Base-by-base conservation (phyloP, 2,329 filamentous ascomycete species). In the Arachnomyces sp. region DNA sequence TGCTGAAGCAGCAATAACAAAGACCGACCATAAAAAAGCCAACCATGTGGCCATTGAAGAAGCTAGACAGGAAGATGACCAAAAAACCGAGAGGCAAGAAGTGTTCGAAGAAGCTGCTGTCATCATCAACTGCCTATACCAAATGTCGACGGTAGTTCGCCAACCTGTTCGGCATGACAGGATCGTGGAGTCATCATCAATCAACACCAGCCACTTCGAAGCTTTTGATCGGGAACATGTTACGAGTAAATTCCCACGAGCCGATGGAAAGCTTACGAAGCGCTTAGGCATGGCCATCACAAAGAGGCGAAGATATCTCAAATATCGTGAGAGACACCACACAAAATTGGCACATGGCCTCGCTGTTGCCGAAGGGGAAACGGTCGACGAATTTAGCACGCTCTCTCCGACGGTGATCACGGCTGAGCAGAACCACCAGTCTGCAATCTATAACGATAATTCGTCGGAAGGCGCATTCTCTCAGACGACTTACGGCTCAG, bases 81-180 rank as follows among this genome's bases (percentile, higher is more conserved):
- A 42, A 11, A 39, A 36, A 8, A 46, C 42, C 14, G 49, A 51
- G 17, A 16, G 49, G 4, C 45, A 54, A 34, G 15, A 47, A 17
- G 46, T 56, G n/a, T 39, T 48, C 28, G 16, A 43, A 15, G 28
- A 32, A 18, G 12, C 53, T 2, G 33, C 34, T 9, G 55, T 62
- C 1, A 47, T 52, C 0, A 51, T 64, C 2, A 52, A 54, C 14
- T 56, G 56, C 16, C 52, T 69, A 2, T 50, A 62, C 4, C 49
- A 63, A 2, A 50, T 68, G 1, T 62, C 61, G 2, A 53, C 64
- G n/a, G 45, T 61, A 0, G 65, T 68, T 3, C 55, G 55, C 0
- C 57, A 60, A 4, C 63, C 63, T 12, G 54, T 61, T 2, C 54
- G 56, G 0, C 58, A 66, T 16, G 63, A 68, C 31, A 52, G 52